phyloP scores from a whole-genome alignment of 768 basidiomycete species.

The Tremella mesenterica region DNA sequence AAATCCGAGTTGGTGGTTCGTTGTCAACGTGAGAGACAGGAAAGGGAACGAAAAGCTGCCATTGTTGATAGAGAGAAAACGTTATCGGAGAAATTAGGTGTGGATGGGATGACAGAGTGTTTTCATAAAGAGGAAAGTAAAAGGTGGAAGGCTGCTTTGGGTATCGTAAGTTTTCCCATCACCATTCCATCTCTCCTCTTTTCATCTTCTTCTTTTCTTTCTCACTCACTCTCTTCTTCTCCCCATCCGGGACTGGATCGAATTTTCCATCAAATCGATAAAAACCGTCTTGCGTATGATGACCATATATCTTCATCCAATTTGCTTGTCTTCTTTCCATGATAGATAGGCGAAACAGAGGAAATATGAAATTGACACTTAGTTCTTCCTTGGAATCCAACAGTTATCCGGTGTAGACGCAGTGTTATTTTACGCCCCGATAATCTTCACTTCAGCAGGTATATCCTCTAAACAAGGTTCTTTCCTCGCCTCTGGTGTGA shows the following conservation, averaged over 20 bases:
- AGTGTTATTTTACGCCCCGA: conserved; percentile 11
- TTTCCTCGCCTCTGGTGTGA: conserved; percentile 8
- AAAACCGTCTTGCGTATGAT: no score
- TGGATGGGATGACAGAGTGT: not conserved
- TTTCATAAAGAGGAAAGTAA: not conserved
- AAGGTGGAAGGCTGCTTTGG: not conserved
- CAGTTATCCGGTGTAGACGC: conserved; percentile 16
- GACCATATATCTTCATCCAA: no score
- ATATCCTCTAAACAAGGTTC: conserved; percentile 4
- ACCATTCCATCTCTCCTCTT: no score
- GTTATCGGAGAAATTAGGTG: not conserved
- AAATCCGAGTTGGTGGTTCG: not conserved
- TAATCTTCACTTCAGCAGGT: conserved; percentile 10
- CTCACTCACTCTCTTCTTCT: no score
- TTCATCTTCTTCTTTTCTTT: no score
- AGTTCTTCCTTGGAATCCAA: conserved; percentile 9
- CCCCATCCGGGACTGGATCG: no score
- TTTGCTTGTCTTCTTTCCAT: no score
- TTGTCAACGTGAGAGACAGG: not conserved
- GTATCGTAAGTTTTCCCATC: not conserved
- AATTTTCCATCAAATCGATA: no score
- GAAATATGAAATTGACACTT: not conserved
- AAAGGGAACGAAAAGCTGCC: not conserved
- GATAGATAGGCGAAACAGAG: not conserved
- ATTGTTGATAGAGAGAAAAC: not conserved